A percentile compares a stretch with the other conserved stretches of the same genome.
Evolutionary conservation across 306 rosid genomes (phyloP).

Genomic region (Cucurbita pepo): DNA sequence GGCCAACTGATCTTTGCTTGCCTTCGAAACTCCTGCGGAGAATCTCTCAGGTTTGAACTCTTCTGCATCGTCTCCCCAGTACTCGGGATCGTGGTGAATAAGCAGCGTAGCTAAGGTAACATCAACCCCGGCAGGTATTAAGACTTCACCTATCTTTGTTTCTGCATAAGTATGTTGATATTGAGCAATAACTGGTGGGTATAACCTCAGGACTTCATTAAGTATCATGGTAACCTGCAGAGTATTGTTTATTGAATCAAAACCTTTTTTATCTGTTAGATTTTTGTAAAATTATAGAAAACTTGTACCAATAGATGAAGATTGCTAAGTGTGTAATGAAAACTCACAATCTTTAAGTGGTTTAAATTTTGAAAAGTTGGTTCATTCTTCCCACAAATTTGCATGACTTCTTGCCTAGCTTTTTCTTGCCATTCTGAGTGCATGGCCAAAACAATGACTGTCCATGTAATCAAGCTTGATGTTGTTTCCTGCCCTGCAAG

Average conservation of each 20-base stretch:
- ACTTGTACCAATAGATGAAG: not conserved
- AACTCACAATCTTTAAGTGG: slow-evolving; percentile 31
- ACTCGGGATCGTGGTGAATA: slow-evolving; percentile 25
- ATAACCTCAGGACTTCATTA: slow-evolving; percentile 35
- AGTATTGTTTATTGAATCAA: not conserved
- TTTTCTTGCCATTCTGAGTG: slow-evolving; percentile 40
- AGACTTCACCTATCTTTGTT: slow-evolving; percentile 16
- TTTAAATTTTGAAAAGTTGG: slow-evolving; percentile 19
- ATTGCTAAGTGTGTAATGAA: not conserved
- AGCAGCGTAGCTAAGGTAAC: slow-evolving; percentile 27
- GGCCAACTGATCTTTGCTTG: slow-evolving; percentile 20
- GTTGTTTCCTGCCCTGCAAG: slow-evolving; percentile 42
- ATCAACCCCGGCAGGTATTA: slow-evolving; percentile 35
- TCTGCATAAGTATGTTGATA: slow-evolving; percentile 26
- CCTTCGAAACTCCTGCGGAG: slow-evolving; percentile 21
- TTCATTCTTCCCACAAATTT: slow-evolving; percentile 21
- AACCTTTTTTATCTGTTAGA: not conserved
- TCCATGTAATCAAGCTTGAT: slow-evolving; percentile 31
- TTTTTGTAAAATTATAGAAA: not conserved
- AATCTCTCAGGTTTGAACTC: slow-evolving; percentile 46
- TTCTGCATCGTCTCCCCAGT: slow-evolving; percentile 34
- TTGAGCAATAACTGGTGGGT: slow-evolving; percentile 35
- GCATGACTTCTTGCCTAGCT: slow-evolving; percentile 35
- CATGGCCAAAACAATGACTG: slow-evolving; percentile 30
- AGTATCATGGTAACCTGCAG: slow-evolving; percentile 38